phyloP scores from a whole-genome alignment of 805 yeast genomes.

The Kodamaea sagamina region DNA sequence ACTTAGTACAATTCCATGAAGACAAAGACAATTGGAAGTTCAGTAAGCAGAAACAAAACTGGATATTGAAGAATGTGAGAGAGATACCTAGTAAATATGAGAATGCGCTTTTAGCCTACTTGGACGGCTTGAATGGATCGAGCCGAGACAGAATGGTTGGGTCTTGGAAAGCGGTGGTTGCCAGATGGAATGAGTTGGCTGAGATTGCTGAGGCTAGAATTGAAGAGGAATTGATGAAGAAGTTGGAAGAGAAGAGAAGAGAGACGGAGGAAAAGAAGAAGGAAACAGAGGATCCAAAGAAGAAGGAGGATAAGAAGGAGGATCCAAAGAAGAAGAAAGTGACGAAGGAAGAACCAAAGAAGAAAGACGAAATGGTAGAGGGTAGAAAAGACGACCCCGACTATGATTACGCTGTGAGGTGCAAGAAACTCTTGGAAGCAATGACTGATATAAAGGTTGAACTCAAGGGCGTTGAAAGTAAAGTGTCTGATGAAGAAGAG shows the following conservation, averaged over 20 bases:
- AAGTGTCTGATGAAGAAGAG: constrained; percentile 16
- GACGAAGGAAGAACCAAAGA: constrained; percentile 15
- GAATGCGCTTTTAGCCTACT: constrained; percentile 49
- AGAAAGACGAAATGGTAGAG: constrained; percentile 12
- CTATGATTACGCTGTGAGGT: constrained; percentile 43
- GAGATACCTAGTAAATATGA: constrained; percentile 56
- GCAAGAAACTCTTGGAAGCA: constrained; percentile 35
- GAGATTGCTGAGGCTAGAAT: constrained; percentile 43
- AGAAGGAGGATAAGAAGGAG: constrained; percentile 16
- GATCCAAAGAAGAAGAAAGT: constrained; percentile 15
- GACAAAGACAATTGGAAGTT: constrained; percentile 75
- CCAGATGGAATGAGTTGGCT: constrained; percentile 57
- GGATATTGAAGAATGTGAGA: constrained; percentile 69
- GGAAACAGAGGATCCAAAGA: constrained; percentile 17
- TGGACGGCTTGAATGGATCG: constrained; percentile 70
- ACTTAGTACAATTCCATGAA: constrained; percentile 57
- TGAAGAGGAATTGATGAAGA: constrained; percentile 36
- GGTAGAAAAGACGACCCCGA: constrained; percentile 26
- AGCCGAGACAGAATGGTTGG: constrained; percentile 57
- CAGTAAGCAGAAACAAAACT: constrained; percentile 82
- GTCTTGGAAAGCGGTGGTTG: constrained; percentile 49
- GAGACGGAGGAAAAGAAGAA: constrained; percentile 20
- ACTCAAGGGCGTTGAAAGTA: constrained; percentile 31
- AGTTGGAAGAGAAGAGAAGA: constrained; percentile 22
- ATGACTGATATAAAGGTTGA: constrained; percentile 38